phyloP scores from a whole-genome alignment of 805 yeast genomes.

The Starmerella geochares region DNA sequence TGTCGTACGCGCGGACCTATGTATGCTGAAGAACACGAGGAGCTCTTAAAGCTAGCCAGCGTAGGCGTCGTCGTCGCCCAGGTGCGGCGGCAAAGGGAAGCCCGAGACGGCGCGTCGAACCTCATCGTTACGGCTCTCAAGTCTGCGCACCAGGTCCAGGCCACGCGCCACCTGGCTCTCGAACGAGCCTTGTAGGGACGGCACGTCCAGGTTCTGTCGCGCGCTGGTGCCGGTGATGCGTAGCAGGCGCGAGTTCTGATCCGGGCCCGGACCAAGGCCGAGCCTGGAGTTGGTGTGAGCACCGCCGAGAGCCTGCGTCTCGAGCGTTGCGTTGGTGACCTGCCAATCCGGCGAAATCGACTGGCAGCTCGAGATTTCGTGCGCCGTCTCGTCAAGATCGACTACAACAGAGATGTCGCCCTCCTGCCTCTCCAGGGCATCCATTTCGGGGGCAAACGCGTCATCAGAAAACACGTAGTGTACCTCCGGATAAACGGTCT shows the following conservation, averaged over 20 bases:
- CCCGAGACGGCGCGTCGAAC: constrained; percentile 10
- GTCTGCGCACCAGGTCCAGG: constrained; percentile 13
- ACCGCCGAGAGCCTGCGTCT: constrained; percentile 21
- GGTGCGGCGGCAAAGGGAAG: neutral
- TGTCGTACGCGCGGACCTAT: no score
- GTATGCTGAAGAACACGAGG: no score
- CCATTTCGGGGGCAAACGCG: constrained; percentile 31
- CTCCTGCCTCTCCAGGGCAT: constrained; percentile 27
- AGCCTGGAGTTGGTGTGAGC: constrained; percentile 11
- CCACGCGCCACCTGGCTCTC: constrained; percentile 18
- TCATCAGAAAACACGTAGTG: constrained; percentile 34
- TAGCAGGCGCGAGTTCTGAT: constrained; percentile 11
- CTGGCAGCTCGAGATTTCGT: constrained; percentile 26
- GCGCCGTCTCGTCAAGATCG: constrained; percentile 33
- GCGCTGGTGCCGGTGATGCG: constrained; percentile 3
- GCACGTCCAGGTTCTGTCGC: constrained; percentile 20
- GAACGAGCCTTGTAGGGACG: constrained; percentile 18
- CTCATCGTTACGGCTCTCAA: constrained; percentile 21
- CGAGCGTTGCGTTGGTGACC: constrained; percentile 26
- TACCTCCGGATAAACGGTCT: constrained; percentile 32
- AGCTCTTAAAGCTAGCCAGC: no score
- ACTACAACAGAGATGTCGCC: constrained; percentile 31
- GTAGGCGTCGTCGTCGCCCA: no score
- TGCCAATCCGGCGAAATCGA: constrained; percentile 35
- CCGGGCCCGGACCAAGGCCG: constrained; percentile 20